These are phyloP conservation scores for Ehretia macrophylla DNA, from an alignment of 257 asterid genomes.

Conservation along the genomic window DNA sequence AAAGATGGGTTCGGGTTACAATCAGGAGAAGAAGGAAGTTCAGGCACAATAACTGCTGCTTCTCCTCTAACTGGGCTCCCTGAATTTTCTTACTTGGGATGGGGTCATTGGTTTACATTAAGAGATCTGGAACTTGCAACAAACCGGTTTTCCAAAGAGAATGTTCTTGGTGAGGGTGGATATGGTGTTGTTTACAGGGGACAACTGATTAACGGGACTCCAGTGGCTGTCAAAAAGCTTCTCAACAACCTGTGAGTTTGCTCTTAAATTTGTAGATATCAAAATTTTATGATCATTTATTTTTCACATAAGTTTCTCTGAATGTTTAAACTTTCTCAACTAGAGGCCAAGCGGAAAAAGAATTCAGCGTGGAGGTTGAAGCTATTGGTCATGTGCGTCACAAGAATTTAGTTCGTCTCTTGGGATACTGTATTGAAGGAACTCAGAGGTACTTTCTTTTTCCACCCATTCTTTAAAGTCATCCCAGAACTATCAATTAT, in stretches of 20 bases:
- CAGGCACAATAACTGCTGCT: constrained; percentile 69
- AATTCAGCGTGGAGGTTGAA: constrained; percentile 92
- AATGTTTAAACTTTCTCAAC: constrained; percentile 1
- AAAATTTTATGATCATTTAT: neutral
- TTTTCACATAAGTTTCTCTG: constrained; percentile 3
- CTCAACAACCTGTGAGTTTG: constrained; percentile 87
- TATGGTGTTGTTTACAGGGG: constrained; percentile 92
- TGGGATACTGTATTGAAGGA: constrained; percentile 98
- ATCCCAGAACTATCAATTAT: neutral
- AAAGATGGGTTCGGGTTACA: constrained; percentile 66
- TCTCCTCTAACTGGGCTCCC: constrained; percentile 89
- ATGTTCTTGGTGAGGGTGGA: constrained; percentile 93
- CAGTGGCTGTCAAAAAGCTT: constrained; percentile 91
- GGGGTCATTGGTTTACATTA: constrained; percentile 98
- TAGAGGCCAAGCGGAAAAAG: constrained; percentile 99
- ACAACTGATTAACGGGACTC: constrained; percentile 67
- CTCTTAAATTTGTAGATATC: constrained; percentile 5
- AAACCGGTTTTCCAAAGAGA: constrained; percentile 75
- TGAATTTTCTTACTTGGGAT: constrained; percentile 87
- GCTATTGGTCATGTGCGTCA: constrained; percentile 97
- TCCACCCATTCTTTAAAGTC: neutral
- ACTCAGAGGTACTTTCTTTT: constrained; percentile 65
- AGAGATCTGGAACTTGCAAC: constrained; percentile 89
- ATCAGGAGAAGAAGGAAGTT: constrained; percentile 88
- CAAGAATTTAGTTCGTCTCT: constrained; percentile 90